Base-by-base conservation (phyloP, 225 moss, liverwort and hornwort species). In the Pseudoscleropodium purum region DNA sequence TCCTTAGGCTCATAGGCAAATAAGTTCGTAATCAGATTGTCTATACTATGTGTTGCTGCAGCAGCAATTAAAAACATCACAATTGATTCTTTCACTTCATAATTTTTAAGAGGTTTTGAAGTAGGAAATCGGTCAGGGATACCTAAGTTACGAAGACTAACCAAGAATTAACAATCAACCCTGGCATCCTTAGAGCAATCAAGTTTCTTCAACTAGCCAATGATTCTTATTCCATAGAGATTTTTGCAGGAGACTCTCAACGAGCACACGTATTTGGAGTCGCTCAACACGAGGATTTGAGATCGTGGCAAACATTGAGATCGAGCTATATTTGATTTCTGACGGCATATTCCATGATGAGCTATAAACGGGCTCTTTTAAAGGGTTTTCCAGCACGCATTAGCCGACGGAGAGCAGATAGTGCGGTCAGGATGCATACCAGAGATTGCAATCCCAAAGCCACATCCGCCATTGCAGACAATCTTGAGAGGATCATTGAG, bases 391-490 rank as follows among this genome's bases (percentile, higher is more conserved):
- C 64, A 47, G 88, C 33, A 84, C 62, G 41, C 83, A 77, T 83
- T 34, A 27, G 47, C 76, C 75, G 84, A 85, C 47, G 75, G 45
- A 83, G 86, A 87, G 79, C 30, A 87, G 63, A 80, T 85, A 68
- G 75, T 49, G 82, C 84, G 91, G 83, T 89, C 89, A 86, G 87
- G 76, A 77, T 56, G 90, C 92, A 84, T 93, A 97, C 97, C 96
- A 89, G 97, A 96, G 86, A 97, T 95, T 23, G 95, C 97, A 45
- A 98, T 91, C 70, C 93, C 98, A 81, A 96, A 96, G 70, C 98
- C 97, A 90, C 97, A 98, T 87, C 96, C 98, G 29, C 98, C 97
- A 88, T 92, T 93, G 91, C 97, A 96, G 20, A 98, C 95, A 33
- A 83, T 86, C 84, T 88, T 92, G 86, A 95, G 92, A 5, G 92